Percentiles rank a stretch among this genome's conserved stretches.
phyloP scores from a whole-genome alignment of 2,329 filamentous ascomycete species.

The Scedosporium dehoogii region DNA sequence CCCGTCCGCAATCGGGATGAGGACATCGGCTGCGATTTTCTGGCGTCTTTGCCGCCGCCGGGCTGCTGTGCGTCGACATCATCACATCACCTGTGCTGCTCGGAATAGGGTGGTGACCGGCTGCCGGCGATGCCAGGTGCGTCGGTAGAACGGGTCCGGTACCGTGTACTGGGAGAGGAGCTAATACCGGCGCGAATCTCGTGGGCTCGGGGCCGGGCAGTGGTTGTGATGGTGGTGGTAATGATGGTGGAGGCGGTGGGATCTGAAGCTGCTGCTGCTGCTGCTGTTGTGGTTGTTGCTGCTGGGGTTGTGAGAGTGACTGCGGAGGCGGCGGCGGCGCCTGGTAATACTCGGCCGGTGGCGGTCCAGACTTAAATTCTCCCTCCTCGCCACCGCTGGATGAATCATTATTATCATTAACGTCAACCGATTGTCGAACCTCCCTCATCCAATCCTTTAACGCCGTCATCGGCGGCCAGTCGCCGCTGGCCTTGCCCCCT shows the following conservation, averaged over 20 bases:
- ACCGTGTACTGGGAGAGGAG: background rate
- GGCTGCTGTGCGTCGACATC: conserved; percentile 14
- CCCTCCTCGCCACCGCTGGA: conserved; percentile 43
- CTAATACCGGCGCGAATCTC: background rate
- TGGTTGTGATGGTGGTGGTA: background rate
- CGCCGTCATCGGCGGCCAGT: conserved; percentile 48
- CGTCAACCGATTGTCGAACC: conserved; percentile 40
- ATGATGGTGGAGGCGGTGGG: background rate
- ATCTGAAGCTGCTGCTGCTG: background rate
- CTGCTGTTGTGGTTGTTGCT: no score
- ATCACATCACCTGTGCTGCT: background rate
- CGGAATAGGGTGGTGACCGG: background rate
- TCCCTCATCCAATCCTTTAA: conserved; percentile 53
- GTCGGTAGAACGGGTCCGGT: background rate
- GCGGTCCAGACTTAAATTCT: conserved; percentile 12
- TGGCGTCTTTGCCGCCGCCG: conserved; percentile 18
- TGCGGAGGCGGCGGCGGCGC: conserved; percentile 10
- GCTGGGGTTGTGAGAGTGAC: no score
- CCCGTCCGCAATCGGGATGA: conserved; percentile 46
- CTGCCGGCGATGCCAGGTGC: background rate
- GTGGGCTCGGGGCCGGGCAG: background rate
- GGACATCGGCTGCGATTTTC: conserved; percentile 41
- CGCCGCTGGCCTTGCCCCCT: conserved; percentile 46
- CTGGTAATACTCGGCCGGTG: background rate
- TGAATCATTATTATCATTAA: conserved; percentile 32